Evolutionary conservation across 306 rosid genomes (phyloP).

Genomic region (Prosopis cineraria): DNA sequence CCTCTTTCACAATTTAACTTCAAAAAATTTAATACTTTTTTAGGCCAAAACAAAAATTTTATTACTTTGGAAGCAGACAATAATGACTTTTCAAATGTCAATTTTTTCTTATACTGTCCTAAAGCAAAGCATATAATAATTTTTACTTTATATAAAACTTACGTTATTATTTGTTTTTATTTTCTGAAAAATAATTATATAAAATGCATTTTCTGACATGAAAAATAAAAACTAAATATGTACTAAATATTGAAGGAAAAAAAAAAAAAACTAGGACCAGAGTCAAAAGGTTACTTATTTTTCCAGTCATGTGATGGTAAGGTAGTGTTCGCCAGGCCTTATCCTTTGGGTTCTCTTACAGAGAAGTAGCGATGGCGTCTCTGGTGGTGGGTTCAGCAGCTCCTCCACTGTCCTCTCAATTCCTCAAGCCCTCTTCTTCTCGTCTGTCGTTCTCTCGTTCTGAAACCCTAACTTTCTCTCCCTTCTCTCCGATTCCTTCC

Average conservation of each 20-base stretch:
- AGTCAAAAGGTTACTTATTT: not conserved
- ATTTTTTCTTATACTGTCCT: not conserved
- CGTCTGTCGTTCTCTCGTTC: constrained; percentile 69
- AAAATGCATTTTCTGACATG: not conserved
- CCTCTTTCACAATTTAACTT: not conserved
- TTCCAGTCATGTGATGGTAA: too few relatives aligned
- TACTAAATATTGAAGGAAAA: not conserved
- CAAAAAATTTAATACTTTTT: not conserved
- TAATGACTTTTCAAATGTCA: too few relatives aligned
- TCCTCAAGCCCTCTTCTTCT: constrained; percentile 36
- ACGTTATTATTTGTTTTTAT: not conserved
- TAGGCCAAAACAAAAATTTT: too few relatives aligned
- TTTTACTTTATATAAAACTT: too few relatives aligned
- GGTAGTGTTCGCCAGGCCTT: constrained; percentile 9
- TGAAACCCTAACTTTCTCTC: constrained; percentile 49
- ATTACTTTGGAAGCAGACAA: too few relatives aligned
- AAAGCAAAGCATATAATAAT: too few relatives aligned
- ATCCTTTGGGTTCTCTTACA: constrained; percentile 30
- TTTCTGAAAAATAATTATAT: not conserved
- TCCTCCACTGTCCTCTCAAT: constrained; percentile 48
- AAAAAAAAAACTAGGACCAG: not conserved
- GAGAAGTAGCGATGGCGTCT: constrained; percentile 55
- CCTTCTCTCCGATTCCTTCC: constrained; percentile 35
- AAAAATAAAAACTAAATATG: not conserved
- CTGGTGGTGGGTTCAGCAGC: constrained; percentile 54